Evolutionary conservation across 1,139 yeast genomes (phyloP).

Genomic region (Geotrichum restrictum): DNA sequence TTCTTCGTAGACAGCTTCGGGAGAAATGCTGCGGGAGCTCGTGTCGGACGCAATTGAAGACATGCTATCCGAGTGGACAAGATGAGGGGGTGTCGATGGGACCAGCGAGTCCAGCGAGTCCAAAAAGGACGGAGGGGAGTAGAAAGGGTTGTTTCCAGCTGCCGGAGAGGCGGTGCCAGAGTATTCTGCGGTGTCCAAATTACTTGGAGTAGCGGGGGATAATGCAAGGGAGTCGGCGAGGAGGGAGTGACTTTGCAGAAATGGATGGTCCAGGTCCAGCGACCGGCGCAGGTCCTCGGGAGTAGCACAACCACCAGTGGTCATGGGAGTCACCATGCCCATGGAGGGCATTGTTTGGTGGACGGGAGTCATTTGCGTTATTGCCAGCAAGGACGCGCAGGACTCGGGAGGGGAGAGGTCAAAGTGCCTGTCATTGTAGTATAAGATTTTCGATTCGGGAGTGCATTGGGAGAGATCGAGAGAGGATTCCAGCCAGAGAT

Average conservation of each 20-base stretch:
- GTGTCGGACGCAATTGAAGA: conserved; percentile 19
- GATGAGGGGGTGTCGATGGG: conserved; percentile 20
- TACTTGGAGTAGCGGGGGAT: conserved; percentile 2
- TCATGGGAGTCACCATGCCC: conserved; percentile 9
- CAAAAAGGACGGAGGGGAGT: conserved; percentile 36
- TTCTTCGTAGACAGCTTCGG: conserved; percentile 3
- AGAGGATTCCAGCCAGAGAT: conserved; percentile 1
- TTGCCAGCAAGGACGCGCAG: conserved; percentile 6
- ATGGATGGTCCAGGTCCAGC: neutral
- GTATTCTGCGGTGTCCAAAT: neutral
- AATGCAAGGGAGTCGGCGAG: neutral
- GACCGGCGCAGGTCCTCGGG: conserved; percentile 7
- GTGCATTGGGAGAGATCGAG: conserved; percentile 5
- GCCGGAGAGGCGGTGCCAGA: conserved; percentile 16
- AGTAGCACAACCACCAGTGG: neutral
- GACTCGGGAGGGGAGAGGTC: conserved; percentile 11
- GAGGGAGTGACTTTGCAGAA: neutral
- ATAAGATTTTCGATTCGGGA: conserved; percentile 20
- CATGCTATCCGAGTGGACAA: conserved; percentile 18
- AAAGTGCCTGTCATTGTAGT: conserved; percentile 5
- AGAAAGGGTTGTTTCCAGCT: conserved; percentile 35
- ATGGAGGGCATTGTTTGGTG: conserved; percentile 8
- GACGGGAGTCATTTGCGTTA: conserved; percentile 9
- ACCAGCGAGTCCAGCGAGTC: conserved; percentile 7
- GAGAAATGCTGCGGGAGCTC: conserved; percentile 19